phyloP scores from a whole-genome alignment of 2,329 filamentous ascomycete species.

The Scorias spongiosa region DNA sequence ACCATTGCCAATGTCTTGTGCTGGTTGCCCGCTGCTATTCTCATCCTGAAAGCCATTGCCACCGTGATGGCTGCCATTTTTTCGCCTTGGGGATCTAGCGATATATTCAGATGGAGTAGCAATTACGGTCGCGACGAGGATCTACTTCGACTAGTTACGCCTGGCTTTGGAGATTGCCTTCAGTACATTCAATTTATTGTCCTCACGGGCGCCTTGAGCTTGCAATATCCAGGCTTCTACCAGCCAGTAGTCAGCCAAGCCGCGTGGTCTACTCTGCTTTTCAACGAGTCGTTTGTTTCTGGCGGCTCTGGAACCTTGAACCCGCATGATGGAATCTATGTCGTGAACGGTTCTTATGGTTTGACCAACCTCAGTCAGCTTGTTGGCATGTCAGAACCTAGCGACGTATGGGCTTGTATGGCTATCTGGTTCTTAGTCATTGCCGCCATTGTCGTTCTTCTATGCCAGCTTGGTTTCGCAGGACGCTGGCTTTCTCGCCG shows the following conservation, averaged over 20 bases:
- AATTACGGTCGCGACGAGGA: conserved; percentile 94
- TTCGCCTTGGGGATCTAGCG: conserved; percentile 84
- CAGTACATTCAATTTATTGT: conserved; percentile 93
- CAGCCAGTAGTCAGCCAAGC: conserved; percentile 80
- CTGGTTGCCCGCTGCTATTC: conserved; percentile 62
- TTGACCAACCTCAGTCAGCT: conserved; percentile 66
- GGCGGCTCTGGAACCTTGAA: conserved; percentile 49
- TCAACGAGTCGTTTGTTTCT: conserved; percentile 78
- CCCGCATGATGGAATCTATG: conserved; percentile 74
- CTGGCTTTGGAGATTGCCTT: conserved; percentile 89
- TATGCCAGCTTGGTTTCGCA: conserved; percentile 65
- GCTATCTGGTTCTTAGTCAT: conserved; percentile 79
- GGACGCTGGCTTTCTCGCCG: conserved; percentile 61
- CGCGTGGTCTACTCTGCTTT: conserved; percentile 81
- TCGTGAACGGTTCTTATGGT: conserved; percentile 62
- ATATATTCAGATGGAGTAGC: conserved; percentile 91
- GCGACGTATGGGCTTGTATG: conserved; percentile 89
- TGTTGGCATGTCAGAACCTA: conserved; percentile 58
- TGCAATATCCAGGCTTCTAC: conserved; percentile 88
- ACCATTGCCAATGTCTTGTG: conserved; percentile 53
- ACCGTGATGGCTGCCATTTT: conserved; percentile 73
- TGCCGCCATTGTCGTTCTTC: conserved; percentile 47
- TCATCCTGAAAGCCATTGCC: conserved; percentile 66
- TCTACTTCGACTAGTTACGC: conserved; percentile 78
- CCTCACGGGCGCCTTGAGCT: conserved; percentile 69